These are phyloP conservation scores for Aspergillus texensis DNA, from an alignment of 2,329 filamentous ascomycete genomes.

Conservation along the genomic window DNA sequence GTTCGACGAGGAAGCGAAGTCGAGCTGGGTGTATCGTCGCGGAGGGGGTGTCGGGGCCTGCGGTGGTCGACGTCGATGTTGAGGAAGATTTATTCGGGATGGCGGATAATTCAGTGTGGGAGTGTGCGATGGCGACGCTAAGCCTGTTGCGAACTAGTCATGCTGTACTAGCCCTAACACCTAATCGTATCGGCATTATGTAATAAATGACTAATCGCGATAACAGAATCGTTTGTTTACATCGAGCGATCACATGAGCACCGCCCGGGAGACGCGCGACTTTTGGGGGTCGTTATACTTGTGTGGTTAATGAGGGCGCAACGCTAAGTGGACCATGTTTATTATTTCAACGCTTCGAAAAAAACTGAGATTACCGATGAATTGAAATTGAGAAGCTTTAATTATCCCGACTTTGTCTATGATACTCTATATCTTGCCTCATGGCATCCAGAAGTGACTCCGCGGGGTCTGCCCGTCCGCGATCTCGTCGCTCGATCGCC, in stretches of 20 bases:
- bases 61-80: conserved; percentile 43
- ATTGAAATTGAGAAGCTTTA: background rate
- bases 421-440: conserved; percentile 10
- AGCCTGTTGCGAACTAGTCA: conserved; percentile 30
- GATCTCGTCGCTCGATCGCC: conserved; percentile 72
- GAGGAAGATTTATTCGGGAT: conserved; percentile 43
- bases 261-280: conserved; percentile 33
- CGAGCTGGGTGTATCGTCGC: conserved; percentile 38
- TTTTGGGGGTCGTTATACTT: conserved; percentile 10
- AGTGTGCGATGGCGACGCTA: conserved; percentile 39
- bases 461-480: conserved; percentile 35
- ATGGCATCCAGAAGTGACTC: conserved; percentile 42
- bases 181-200: background rate
- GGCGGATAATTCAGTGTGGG: conserved; percentile 41
- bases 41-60: conserved; percentile 36
- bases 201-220: background rate
- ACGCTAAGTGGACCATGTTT: background rate
- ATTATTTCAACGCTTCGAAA: background rate
- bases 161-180: conserved; percentile 43
- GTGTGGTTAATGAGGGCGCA: background rate
- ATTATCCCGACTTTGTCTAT: conserved; percentile 15
- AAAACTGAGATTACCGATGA: background rate
- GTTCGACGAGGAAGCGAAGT: conserved; percentile 45
- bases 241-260: conserved; percentile 35
- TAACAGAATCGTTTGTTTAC: conserved; percentile 43